Evolutionary conservation across 257 asterid species (phyloP).

Genomic region (Solanum appendiculatum): DNA sequence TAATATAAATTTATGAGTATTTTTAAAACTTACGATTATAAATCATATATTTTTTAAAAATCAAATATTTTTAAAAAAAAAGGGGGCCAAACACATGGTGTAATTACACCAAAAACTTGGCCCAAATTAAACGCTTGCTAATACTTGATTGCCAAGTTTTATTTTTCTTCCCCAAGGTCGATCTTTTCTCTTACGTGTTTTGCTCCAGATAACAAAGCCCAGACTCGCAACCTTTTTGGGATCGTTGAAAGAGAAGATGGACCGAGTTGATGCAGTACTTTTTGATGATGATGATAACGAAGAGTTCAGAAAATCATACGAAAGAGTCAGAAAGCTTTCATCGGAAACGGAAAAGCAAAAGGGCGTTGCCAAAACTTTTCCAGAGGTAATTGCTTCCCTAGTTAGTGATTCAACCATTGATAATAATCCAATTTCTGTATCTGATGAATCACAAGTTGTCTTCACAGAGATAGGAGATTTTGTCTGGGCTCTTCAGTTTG

Average conservation of each 20-base stretch:
- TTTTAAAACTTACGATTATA: too few relatives aligned
- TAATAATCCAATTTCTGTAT: constrained; percentile 20
- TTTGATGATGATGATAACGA: constrained; percentile 70
- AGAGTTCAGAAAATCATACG: constrained; percentile 64
- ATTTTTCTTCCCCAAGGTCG: too few relatives aligned
- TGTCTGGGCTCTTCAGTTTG: constrained; percentile 83
- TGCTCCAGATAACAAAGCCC: neutral
- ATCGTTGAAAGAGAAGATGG: constrained; percentile 63
- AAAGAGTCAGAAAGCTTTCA: constrained; percentile 72
- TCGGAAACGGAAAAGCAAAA: constrained; percentile 48
- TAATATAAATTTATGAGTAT: too few relatives aligned
- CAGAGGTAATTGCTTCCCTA: constrained; percentile 34
- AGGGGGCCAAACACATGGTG: too few relatives aligned
- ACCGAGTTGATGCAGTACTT: constrained; percentile 33
- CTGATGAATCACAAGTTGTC: constrained; percentile 61
- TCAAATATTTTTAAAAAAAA: too few relatives aligned
- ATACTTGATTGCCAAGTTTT: too few relatives aligned
- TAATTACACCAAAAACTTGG: too few relatives aligned
- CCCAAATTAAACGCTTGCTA: too few relatives aligned
- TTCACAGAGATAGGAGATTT: constrained; percentile 94
- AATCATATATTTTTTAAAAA: too few relatives aligned
- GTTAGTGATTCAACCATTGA: constrained; percentile 22
- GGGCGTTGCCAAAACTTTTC: constrained; percentile 27
- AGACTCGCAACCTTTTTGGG: neutral
- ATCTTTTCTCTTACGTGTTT: too few relatives aligned